Evolutionary conservation across 2,329 filamentous ascomycete species (phyloP).

Genomic region (Fusarium sp.): DNA sequence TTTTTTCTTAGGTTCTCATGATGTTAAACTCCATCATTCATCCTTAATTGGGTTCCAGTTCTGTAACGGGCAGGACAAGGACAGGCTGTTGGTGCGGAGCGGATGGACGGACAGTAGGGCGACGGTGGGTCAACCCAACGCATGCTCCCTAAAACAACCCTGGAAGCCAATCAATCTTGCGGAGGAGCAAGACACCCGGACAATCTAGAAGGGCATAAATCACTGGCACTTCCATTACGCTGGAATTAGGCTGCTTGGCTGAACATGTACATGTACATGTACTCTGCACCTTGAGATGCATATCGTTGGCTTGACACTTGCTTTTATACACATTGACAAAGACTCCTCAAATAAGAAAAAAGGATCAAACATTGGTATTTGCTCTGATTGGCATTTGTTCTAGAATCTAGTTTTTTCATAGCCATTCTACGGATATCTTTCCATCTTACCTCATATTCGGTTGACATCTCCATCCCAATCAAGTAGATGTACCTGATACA

Average conservation of each 20-base stretch:
- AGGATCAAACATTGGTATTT: neutral
- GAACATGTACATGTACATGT: constrained; percentile 1
- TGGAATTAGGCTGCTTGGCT: neutral
- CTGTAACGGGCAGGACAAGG: constrained; percentile 20
- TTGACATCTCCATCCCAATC: constrained; percentile 6
- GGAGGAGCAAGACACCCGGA: constrained; percentile 6
- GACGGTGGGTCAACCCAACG: constrained; percentile 13
- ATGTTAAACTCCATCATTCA: neutral
- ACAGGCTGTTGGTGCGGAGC: constrained; percentile 9
- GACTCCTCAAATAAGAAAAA: neutral
- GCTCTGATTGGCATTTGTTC: neutral
- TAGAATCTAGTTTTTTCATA: neutral
- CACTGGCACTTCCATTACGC: constrained; percentile 1
- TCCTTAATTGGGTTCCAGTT: constrained; percentile 5
- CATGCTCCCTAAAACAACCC: constrained; percentile 14
- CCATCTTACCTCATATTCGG: neutral
- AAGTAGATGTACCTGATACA: constrained; percentile 23
- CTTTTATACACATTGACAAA: neutral
- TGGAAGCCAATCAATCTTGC: constrained; percentile 27
- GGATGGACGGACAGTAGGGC: neutral
- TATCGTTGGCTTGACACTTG: constrained; percentile 15
- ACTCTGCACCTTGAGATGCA: constrained; percentile 1
- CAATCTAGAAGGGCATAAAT: constrained; percentile 25
- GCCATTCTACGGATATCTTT: neutral
- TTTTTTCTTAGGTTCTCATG: neutral